A percentile compares a stretch with the other conserved stretches of the same genome.
These are phyloP conservation scores for Penicillium roqueforti DNA, from an alignment of 495 filamentous ascomycete species.

Conservation along the genomic window DNA sequence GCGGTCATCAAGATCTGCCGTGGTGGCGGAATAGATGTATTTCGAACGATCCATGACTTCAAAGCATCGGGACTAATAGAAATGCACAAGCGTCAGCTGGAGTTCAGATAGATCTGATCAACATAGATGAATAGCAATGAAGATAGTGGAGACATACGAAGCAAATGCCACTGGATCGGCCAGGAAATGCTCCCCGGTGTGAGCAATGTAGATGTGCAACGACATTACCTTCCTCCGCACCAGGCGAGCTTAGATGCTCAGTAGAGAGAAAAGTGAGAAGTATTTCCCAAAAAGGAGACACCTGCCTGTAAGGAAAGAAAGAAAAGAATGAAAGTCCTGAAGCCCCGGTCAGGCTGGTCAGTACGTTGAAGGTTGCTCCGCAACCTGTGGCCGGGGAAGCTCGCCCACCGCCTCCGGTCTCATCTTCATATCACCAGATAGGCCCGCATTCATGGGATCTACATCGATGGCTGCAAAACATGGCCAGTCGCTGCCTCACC, in stretches of 20 bases:
- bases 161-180: slow-evolving; percentile 65
- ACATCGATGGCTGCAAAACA: slow-evolving; percentile 38
- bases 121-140: not conserved
- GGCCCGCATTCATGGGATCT: slow-evolving; percentile 30
- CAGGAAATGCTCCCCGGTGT: slow-evolving; percentile 77
- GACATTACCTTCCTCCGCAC: slow-evolving; percentile 55
- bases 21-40: slow-evolving; percentile 60
- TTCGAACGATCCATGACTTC: slow-evolving; percentile 61
- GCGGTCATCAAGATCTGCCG: slow-evolving; percentile 79
- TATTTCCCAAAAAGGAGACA: slow-evolving; percentile 8
- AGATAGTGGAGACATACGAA: slow-evolving; percentile 50
- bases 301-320: slow-evolving; percentile 9
- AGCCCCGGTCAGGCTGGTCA: slow-evolving; percentile 17
- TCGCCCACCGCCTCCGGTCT: slow-evolving; percentile 22
- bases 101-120: slow-evolving; percentile 1
- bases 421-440: slow-evolving; percentile 35
- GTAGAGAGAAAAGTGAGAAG: slow-evolving; percentile 29
- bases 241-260: slow-evolving; percentile 31
- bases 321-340: slow-evolving; percentile 17
- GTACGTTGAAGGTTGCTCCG: not conserved
- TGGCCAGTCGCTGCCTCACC: slow-evolving; percentile 32
- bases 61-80: slow-evolving; percentile 64
- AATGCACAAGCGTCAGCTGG: slow-evolving; percentile 17
- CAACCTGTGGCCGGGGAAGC: slow-evolving; percentile 8
- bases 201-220: slow-evolving; percentile 79